Percentiles rank a stretch among this genome's conserved stretches.
Evolutionary conservation across 139 green algal species (phyloP).

Genomic region (Coccomyxa sp.): DNA sequence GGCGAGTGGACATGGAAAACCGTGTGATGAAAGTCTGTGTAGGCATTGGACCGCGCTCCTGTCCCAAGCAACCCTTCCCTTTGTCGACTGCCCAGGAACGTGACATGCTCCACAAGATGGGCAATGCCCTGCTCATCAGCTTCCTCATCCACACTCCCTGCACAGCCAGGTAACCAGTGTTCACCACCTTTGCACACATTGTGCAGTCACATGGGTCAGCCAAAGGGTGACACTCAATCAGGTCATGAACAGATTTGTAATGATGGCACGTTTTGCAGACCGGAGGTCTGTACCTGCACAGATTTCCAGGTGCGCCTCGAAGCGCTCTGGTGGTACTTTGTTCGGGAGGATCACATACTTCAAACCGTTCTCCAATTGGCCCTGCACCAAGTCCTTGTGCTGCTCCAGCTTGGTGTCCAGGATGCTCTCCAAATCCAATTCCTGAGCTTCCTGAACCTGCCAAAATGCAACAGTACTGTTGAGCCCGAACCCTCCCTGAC

Average conservation of each 20-base stretch:
- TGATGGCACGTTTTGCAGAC: background rate
- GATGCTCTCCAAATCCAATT: slow-evolving; percentile 18
- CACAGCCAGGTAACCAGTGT: background rate
- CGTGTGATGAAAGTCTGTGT: slow-evolving; percentile 99
- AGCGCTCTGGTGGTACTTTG: slow-evolving; percentile 79
- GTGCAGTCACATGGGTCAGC: background rate
- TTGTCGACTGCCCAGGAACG: slow-evolving; percentile 90
- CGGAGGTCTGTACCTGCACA: slow-evolving; percentile 40
- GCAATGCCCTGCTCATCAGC: slow-evolving; percentile 87
- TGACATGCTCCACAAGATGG: slow-evolving; percentile 99
- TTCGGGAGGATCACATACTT: slow-evolving; percentile 97
- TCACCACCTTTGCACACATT: no score
- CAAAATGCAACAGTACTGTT: no score
- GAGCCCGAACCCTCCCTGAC: no score
- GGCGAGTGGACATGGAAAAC: slow-evolving; percentile 98
- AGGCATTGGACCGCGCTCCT: slow-evolving; percentile 90
- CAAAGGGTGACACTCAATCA: background rate
- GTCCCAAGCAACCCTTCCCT: slow-evolving; percentile 89
- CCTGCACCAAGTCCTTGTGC: slow-evolving; percentile 59
- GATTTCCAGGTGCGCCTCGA: slow-evolving; percentile 94
- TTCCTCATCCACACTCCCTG: slow-evolving; percentile 68
- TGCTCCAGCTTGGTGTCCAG: slow-evolving; percentile 38
- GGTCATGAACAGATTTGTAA: background rate
- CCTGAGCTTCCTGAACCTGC: slow-evolving; percentile 5
- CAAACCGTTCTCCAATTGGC: slow-evolving; percentile 75